A percentile compares a stretch with the other conserved stretches of the same genome.
These are phyloP conservation scores for Hymenoscyphus repandus DNA, from an alignment of 2,329 filamentous ascomycete species.

Conservation along the genomic window DNA sequence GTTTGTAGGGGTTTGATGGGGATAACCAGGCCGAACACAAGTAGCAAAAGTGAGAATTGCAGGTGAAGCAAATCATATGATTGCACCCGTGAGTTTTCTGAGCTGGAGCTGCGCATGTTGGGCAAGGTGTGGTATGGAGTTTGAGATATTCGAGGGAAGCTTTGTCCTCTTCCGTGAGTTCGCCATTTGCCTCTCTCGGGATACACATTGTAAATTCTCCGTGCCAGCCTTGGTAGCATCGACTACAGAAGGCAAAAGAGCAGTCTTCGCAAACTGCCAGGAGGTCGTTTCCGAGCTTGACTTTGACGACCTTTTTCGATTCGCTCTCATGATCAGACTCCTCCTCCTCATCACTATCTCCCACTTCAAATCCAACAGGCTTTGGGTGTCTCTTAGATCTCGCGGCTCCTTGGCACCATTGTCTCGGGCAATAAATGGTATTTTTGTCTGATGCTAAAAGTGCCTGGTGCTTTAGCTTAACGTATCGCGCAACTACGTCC, in stretches of 20 bases:
- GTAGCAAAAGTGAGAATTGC: conserved; percentile 91
- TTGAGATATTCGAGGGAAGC: conserved; percentile 81
- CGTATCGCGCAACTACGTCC: conserved; percentile 76
- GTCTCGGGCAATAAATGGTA: conserved; percentile 86
- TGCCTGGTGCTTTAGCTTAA: conserved; percentile 85
- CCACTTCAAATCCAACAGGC: conserved; percentile 58
- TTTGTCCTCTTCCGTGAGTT: conserved; percentile 78
- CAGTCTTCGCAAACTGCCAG: conserved; percentile 86
- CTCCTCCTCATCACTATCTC: conserved; percentile 49
- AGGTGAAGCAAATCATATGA: conserved; percentile 91
- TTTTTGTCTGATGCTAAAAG: conserved; percentile 87
- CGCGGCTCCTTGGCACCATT: conserved; percentile 89
- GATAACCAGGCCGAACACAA: conserved; percentile 85
- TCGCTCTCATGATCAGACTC: conserved; percentile 32
- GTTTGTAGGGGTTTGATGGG: conserved; percentile 74
- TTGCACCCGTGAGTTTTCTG: conserved; percentile 95
- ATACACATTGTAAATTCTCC: conserved; percentile 72
- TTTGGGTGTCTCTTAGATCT: conserved; percentile 69
- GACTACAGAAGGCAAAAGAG: conserved; percentile 77
- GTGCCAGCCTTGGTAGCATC: conserved; percentile 77
- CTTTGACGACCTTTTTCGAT: conserved; percentile 15
- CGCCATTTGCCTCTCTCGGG: conserved; percentile 58
- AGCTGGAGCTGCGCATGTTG: conserved; percentile 76
- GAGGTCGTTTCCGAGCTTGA: conserved; percentile 47
- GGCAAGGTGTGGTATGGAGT: conserved; percentile 78